phyloP scores from a whole-genome alignment of 768 basidiomycete genomes.

The Rhizopogon salebrosus region DNA sequence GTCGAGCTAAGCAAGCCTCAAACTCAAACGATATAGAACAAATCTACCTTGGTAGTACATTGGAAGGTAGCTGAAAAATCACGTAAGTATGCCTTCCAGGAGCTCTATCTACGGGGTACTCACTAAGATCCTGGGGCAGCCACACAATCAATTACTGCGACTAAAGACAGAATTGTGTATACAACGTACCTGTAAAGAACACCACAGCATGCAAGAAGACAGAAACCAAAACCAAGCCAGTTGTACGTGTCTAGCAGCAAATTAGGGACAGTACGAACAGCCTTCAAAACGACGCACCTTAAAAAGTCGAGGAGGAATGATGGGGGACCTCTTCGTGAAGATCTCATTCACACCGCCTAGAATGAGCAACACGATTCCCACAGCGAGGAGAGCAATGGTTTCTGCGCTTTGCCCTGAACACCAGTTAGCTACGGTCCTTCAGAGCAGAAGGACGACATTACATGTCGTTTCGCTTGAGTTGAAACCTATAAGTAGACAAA shows the following conservation, averaged over 20 bases:
- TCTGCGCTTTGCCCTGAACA: conserved; percentile 22
- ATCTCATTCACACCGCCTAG: conserved; percentile 29
- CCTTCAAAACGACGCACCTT: conserved; percentile 16
- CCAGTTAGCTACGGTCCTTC: background rate
- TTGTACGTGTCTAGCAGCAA: conserved; percentile 31
- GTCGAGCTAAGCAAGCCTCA: background rate
- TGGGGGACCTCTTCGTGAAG: conserved; percentile 28
- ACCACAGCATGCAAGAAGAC: conserved; percentile 29
- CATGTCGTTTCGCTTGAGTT: conserved; percentile 29
- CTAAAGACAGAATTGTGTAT: background rate
- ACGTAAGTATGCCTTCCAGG: conserved; percentile 2
- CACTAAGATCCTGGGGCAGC: conserved; percentile 20
- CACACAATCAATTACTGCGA: background rate
- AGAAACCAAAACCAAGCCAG: conserved; percentile 24
- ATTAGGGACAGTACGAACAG: background rate
- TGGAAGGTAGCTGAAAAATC: conserved; percentile 28
- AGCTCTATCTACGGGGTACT: background rate
- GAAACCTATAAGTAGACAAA: conserved; percentile 35
- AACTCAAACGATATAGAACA: background rate
- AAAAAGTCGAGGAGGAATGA: conserved; percentile 36
- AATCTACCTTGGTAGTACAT: conserved; percentile 33
- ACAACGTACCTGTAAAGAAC: conserved; percentile 28
- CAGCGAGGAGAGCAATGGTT: conserved; percentile 33
- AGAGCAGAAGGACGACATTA: conserved; percentile 5
- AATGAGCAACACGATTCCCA: conserved; percentile 28